Base-by-base conservation (phyloP, 257 asterid genomes). In the Buddleja alternifolia region DNA sequence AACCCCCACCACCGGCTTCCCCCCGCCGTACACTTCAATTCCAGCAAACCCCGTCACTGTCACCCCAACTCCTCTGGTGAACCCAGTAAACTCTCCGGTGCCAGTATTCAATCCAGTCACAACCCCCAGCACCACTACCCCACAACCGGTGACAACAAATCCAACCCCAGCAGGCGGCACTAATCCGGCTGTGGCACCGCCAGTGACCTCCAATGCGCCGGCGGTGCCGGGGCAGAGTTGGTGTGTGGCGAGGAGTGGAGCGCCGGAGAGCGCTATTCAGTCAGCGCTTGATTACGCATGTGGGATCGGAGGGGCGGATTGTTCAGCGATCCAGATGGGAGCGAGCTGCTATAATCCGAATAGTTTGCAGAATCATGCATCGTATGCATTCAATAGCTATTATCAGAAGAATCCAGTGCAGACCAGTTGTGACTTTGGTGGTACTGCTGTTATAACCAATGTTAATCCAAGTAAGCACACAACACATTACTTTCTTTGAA, bases 361-460 rank as follows among this genome's bases (percentile, higher is more conserved):
- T 71, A 79, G 75, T 20, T 48, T 93, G 72, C 81, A 81, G 78
- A 80, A 75, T 37, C 99, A 90, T 67, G 99, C 97, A 1, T 93
- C 99, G 0, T 86, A 73, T 48, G 97, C 99, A 20, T 93, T 93
- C 59, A 93, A 93, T 66, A 81, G 81, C 84, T 93, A 93, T 73
- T 93, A 73, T 51, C 95, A 90, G 67, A 90, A 75, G 71, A 93
- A 90, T 78, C 99, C 97, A 0, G 66, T 69, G 20, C 92, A 34
- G 21, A 81, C 91, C 3, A 87, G 99, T 85, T 93, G 99, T 24
- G 96, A 90, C 64, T 93, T 93, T 73, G 97, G 93, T 23, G 97
- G 96, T 47, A 64, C 85, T 58, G 99, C 99, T 60, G 53, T 44
- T 44, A 17, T 87, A 16, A 90, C 97, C 68, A 85, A 47, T 51